Conservation (phyloP, 768 basidiomycete genomes). For the Phaeotremella skinneri region DNA sequence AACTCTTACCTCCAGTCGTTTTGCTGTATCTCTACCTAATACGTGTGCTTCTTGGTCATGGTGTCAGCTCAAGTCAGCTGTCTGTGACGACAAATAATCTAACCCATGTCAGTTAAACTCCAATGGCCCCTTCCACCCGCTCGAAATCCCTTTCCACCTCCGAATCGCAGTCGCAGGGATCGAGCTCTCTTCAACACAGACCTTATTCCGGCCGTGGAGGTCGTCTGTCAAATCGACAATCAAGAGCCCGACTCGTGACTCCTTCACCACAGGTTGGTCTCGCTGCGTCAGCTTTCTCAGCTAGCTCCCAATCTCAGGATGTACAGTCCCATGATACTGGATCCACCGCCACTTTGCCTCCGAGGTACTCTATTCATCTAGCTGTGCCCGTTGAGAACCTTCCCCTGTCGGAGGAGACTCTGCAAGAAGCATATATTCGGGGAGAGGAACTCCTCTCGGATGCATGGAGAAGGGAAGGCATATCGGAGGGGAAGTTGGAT, state of each 20-base stretch:
- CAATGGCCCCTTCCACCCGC: background rate
- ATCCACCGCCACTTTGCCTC: constrained; percentile 16
- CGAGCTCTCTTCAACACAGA: background rate
- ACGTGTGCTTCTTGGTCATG: no score
- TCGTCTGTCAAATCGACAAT: background rate
- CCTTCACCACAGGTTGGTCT: background rate
- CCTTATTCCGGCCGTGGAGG: background rate
- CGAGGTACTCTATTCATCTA: constrained; percentile 10
- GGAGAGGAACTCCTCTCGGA: constrained; percentile 20
- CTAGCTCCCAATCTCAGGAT: background rate
- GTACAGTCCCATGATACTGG: background rate
- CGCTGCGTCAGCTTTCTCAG: background rate
- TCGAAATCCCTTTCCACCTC: background rate
- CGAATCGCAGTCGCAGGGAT: background rate
- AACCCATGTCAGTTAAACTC: background rate
- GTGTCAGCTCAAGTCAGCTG: no score
- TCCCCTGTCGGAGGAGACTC: background rate
- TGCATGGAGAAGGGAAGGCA: constrained; percentile 12
- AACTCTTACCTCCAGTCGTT: no score
- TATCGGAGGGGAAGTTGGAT: constrained; percentile 4
- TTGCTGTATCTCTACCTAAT: no score
- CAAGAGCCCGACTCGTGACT: background rate
- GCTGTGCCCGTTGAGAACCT: constrained; percentile 7
- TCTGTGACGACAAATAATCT: background rate
- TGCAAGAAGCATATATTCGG: constrained; percentile 8